Conservation (phyloP, 1,284 basidiomycete genomes). For the Boletus calvinii region DNA sequence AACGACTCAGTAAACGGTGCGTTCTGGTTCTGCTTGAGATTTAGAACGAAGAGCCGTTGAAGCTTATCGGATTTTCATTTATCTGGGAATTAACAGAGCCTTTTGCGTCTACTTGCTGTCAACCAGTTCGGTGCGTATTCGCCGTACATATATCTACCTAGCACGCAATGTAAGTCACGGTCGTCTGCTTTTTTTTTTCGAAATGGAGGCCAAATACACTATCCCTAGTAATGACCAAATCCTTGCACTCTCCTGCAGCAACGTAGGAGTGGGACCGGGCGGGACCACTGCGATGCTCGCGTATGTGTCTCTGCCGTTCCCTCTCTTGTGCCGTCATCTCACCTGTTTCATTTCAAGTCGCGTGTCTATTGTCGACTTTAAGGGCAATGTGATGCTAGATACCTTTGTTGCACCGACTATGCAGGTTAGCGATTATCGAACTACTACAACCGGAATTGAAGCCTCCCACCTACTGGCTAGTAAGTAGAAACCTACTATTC, state of each 20-base stretch:
- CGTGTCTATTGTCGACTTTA: constrained; percentile 63
- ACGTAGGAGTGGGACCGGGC: constrained; percentile 73
- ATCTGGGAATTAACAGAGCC: constrained; percentile 22
- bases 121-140: constrained; percentile 14
- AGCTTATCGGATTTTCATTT: constrained; percentile 31
- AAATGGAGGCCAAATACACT: constrained; percentile 35
- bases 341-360: constrained; percentile 41
- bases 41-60: constrained; percentile 23
- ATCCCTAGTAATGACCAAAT: constrained; percentile 44
- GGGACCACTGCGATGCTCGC: constrained; percentile 76
- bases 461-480: constrained; percentile 51
- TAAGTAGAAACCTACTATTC: constrained; percentile 29
- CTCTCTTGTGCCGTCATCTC: constrained; percentile 14
- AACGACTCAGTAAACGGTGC: constrained; percentile 15
- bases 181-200: constrained; percentile 17
- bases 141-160: constrained; percentile 27
- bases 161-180: constrained; percentile 17
- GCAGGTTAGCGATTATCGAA: constrained; percentile 72
- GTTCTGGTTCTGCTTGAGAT: constrained; percentile 14
- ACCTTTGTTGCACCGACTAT: constrained; percentile 67
- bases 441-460: constrained; percentile 68
- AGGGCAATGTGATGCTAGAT: constrained; percentile 56
- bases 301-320: constrained; percentile 42
- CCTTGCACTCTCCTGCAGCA: constrained; percentile 55
- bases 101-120: constrained; percentile 19